These are phyloP conservation scores for Polygonum maritimum DNA, from an alignment of 148 eudicot genomes.

Conservation along the genomic window DNA sequence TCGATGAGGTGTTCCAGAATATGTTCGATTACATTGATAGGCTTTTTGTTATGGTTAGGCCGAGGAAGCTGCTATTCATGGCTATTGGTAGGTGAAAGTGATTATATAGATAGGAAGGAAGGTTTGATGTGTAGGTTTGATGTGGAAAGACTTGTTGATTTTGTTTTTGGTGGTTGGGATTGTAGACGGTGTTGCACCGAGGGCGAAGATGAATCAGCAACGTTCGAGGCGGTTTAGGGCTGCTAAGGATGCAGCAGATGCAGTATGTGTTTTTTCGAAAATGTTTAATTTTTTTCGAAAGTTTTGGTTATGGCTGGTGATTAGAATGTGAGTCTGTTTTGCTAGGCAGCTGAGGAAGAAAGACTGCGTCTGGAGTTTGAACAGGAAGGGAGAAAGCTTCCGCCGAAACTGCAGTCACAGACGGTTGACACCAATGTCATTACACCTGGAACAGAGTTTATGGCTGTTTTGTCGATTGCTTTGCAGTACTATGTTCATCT, in stretches of 20 bases:
- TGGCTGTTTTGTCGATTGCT: conserved; percentile 83
- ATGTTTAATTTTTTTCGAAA: not conserved
- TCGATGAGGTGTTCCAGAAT: conserved; percentile 87
- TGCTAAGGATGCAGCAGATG: conserved; percentile 96
- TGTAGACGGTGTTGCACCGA: conserved; percentile 96
- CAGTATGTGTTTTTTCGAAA: conserved; percentile 40
- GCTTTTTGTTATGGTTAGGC: conserved; percentile 94
- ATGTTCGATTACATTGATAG: conserved; percentile 90
- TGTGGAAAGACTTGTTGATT: not conserved
- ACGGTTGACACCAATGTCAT: conserved; percentile 84
- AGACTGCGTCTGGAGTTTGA: conserved; percentile 12
- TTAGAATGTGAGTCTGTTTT: conserved; percentile 15
- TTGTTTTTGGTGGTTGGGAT: conserved; percentile 12
- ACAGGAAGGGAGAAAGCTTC: conserved; percentile 9
- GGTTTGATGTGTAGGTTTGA: not conserved
- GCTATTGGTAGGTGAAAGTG: conserved; percentile 71
- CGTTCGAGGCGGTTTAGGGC: conserved; percentile 96
- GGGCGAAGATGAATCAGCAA: conserved; percentile 99
- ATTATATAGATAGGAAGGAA: not conserved
- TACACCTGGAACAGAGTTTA: conserved; percentile 95
- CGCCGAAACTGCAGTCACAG: conserved; percentile 44
- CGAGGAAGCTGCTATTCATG: conserved; percentile 86
- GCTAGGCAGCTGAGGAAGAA: conserved; percentile 12
- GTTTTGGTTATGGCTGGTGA: not conserved
- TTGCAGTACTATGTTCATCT: conserved; percentile 86